phyloP scores from a whole-genome alignment of 768 basidiomycete species.

The Mycena sanguinolenta region DNA sequence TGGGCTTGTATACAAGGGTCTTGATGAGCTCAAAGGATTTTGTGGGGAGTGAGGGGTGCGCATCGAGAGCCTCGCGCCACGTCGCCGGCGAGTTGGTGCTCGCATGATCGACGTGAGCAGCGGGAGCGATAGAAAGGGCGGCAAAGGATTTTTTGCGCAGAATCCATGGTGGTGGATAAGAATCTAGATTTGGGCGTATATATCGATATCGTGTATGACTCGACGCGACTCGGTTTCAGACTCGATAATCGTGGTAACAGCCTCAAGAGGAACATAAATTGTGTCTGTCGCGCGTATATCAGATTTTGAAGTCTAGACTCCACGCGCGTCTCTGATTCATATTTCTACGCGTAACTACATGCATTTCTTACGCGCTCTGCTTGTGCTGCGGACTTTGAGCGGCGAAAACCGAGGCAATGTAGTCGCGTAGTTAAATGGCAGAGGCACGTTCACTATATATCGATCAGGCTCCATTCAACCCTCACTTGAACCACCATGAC shows the following conservation, averaged over 20 bases:
- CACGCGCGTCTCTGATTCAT: too few species aligned
- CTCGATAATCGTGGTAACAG: conserved; percentile 5
- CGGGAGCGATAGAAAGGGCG: conserved; percentile 67
- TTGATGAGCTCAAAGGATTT: conserved; percentile 80
- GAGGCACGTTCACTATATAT: neutral
- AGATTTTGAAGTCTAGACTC: too few species aligned
- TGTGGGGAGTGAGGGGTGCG: conserved; percentile 62
- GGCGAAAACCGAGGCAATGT: neutral
- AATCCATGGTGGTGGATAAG: conserved; percentile 50
- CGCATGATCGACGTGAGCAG: conserved; percentile 66
- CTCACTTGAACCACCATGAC: conserved; percentile 27
- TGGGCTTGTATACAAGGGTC: conserved; percentile 95
- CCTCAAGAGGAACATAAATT: conserved; percentile 9
- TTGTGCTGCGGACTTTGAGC: conserved; percentile 9
- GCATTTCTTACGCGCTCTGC: neutral
- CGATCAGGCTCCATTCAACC: too few species aligned
- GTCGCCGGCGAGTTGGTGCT: conserved; percentile 76
- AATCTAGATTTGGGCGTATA: conserved; percentile 33
- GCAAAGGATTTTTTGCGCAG: conserved; percentile 59
- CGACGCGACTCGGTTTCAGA: conserved; percentile 49
- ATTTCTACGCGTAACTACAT: neutral
- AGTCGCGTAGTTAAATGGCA: neutral
- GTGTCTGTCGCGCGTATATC: too few species aligned
- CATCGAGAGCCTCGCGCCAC: conserved; percentile 82
- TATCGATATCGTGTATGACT: conserved; percentile 48